Percentiles rank a stretch among this genome's conserved stretches.
These are phyloP conservation scores for Allium cepa DNA, from an alignment of 106 monocot genomes.

Conservation along the genomic window DNA sequence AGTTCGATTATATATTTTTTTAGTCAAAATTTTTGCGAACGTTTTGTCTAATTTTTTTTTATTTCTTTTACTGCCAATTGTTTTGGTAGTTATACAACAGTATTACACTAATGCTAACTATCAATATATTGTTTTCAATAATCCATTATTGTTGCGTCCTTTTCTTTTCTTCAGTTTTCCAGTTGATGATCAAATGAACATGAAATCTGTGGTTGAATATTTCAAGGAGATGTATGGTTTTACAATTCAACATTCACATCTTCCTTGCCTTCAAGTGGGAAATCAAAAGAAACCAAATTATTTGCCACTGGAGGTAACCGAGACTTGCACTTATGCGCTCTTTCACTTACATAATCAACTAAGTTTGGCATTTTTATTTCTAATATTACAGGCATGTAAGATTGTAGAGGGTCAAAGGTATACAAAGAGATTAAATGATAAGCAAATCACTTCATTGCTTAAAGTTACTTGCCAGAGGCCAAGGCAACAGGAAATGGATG, in stretches of 20 bases:
- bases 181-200: constrained; percentile 92
- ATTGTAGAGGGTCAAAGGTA: constrained; percentile 90
- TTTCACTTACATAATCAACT: too few species aligned
- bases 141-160: not conserved
- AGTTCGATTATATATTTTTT: too few species aligned
- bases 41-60: too few species aligned
- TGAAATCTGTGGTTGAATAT: constrained; percentile 96
- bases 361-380: not conserved
- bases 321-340: too few species aligned
- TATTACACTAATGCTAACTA: not conserved
- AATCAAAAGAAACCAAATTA: constrained; percentile 90
- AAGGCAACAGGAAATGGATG: constrained; percentile 73
- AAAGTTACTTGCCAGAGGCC: constrained; percentile 96
- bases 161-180: constrained; percentile 56
- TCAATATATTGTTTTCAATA: not conserved
- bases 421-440: constrained; percentile 83
- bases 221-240: constrained; percentile 95
- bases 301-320: constrained; percentile 78
- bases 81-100: too few species aligned
- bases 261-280: constrained; percentile 90
- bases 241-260: constrained; percentile 63
- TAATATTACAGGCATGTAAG: constrained; percentile 63
- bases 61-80: too few species aligned
- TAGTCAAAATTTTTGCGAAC: too few species aligned
- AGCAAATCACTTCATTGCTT: constrained; percentile 80